These are phyloP conservation scores for Eimeria acervulina DNA, from an alignment of 169 alveolate genomes.

Conservation along the genomic window DNA sequence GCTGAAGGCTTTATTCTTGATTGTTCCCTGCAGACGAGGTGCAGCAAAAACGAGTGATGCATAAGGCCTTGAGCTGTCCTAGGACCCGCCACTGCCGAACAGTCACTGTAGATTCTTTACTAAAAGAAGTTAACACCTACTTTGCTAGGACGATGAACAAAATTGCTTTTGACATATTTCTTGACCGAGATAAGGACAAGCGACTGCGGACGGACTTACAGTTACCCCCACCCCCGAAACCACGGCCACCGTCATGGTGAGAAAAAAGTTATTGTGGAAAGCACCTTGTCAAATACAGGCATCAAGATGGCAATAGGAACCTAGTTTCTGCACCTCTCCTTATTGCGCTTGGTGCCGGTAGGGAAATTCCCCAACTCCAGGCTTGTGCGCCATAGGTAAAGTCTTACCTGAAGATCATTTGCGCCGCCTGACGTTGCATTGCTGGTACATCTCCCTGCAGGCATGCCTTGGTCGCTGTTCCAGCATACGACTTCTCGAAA, in stretches of 20 bases:
- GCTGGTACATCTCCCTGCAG: slow-evolving; percentile 87
- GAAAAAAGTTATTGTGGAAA: background rate
- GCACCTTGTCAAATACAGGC: background rate
- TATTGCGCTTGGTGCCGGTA: background rate
- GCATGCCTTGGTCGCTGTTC: slow-evolving; percentile 92
- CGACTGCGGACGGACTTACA: slow-evolving; percentile 89
- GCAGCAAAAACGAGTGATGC: slow-evolving; percentile 89
- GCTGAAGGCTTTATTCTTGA: background rate
- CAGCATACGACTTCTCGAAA: slow-evolving; percentile 93
- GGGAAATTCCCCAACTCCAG: background rate
- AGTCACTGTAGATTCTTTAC: slow-evolving; percentile 88
- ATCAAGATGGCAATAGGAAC: background rate
- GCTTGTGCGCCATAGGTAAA: background rate
- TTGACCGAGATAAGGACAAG: slow-evolving; percentile 87
- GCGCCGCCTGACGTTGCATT: background rate
- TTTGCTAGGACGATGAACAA: slow-evolving; percentile 96
- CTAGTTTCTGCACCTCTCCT: background rate
- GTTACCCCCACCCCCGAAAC: slow-evolving; percentile 88
- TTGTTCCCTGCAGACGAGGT: slow-evolving; percentile 87
- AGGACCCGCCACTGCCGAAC: slow-evolving; percentile 81
- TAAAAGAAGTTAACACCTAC: slow-evolving; percentile 92
- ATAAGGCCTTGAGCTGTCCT: slow-evolving; percentile 80
- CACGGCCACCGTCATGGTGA: slow-evolving; percentile 53
- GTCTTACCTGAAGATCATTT: background rate
- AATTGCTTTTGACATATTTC: slow-evolving; percentile 93